These are phyloP conservation scores for Phytophthora constricta DNA, from an alignment of 352 stramenopile species.

Conservation along the genomic window DNA sequence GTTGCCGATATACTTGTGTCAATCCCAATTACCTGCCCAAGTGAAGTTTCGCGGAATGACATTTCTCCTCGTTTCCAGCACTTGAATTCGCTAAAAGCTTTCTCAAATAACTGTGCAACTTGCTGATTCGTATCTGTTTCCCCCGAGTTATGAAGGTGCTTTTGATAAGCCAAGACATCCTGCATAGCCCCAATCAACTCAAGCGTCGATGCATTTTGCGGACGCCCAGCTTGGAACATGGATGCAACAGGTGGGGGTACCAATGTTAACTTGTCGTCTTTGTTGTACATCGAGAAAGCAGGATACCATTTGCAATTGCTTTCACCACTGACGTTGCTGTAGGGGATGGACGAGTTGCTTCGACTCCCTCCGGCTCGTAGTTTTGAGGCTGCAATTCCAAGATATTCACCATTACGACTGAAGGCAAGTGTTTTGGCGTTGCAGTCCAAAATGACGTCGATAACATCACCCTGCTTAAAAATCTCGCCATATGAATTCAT, in stretches of 20 bases:
- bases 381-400: conserved; percentile 85
- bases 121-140: not conserved
- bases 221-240: conserved; percentile 9
- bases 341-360: not conserved
- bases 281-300: conserved; percentile 93
- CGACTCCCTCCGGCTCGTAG: conserved; percentile 40
- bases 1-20: conserved; percentile 35
- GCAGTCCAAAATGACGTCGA: conserved; percentile 88
- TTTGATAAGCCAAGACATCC: conserved; percentile 33
- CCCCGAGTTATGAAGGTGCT: not conserved
- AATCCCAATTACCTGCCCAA: conserved; percentile 46
- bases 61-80: conserved; percentile 35
- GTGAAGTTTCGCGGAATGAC: conserved; percentile 40
- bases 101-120: conserved; percentile 25
- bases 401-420: conserved; percentile 83
- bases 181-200: conserved; percentile 42
- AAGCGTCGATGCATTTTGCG: conserved; percentile 52
- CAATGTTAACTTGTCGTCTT: conserved; percentile 87
- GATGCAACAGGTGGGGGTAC: conserved; percentile 42
- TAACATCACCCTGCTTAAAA: conserved; percentile 90
- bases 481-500: conserved; percentile 90
- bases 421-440: conserved; percentile 84
- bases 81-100: conserved; percentile 36
- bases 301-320: conserved; percentile 77
- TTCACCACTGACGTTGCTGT: not conserved